Evolutionary conservation across 495 filamentous ascomycete genomes (phyloP).

Genomic region (Bryoglossum gracile): DNA sequence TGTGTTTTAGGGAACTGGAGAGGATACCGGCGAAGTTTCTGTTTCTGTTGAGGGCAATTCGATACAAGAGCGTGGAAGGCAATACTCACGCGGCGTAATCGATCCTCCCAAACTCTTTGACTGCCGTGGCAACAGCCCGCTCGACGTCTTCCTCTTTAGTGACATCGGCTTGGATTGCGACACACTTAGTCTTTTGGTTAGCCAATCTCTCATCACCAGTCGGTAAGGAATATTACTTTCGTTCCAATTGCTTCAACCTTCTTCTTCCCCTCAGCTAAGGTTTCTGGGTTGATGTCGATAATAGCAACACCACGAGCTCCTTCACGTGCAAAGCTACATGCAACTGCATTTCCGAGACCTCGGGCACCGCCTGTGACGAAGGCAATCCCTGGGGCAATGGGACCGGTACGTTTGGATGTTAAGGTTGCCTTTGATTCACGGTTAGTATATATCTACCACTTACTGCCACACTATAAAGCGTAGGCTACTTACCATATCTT

Average conservation of each 20-base stretch:
- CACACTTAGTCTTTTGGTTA: conserved; percentile 3
- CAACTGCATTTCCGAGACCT: conserved; percentile 13
- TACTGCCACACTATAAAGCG: background rate
- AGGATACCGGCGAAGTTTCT: conserved; percentile 23
- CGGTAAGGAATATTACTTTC: background rate
- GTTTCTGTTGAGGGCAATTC: conserved; percentile 6
- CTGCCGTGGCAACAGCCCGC: conserved; percentile 21
- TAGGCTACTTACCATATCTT: conserved; percentile 3
- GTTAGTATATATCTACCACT: background rate
- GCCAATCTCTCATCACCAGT: background rate
- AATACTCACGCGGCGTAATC: conserved; percentile 24
- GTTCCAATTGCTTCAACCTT: conserved; percentile 6
- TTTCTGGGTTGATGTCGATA: conserved; percentile 9
- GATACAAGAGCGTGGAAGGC: conserved; percentile 16
- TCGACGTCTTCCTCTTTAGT: conserved; percentile 29
- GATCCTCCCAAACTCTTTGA: conserved; percentile 26
- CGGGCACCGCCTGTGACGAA: conserved; percentile 11
- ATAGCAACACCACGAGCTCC: conserved; percentile 10
- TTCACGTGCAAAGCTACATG: conserved; percentile 6
- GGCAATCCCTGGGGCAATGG: conserved; percentile 3
- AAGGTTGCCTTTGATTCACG: background rate
- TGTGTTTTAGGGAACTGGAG: conserved; percentile 14
- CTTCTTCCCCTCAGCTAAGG: conserved; percentile 8
- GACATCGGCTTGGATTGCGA: conserved; percentile 29
- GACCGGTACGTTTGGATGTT: background rate